These are phyloP conservation scores for Tricholoma furcatifolium DNA, from an alignment of 768 basidiomycete species.

Conservation along the genomic window DNA sequence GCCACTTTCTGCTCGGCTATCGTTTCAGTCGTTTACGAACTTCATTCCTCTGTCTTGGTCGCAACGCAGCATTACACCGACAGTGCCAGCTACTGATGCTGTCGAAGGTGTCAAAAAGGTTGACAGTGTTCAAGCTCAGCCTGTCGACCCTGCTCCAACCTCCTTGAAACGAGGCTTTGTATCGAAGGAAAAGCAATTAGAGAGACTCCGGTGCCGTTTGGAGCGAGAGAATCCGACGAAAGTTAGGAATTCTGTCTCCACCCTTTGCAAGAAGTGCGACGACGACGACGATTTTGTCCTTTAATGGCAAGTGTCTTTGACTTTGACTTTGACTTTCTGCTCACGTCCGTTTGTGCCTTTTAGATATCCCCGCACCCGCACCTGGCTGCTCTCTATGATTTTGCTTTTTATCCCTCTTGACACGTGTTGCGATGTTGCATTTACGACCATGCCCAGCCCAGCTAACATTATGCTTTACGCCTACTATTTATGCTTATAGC, in stretches of 20 bases:
- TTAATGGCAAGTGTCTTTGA: conserved; percentile 31
- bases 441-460: conserved; percentile 12
- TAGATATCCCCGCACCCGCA: conserved; percentile 9
- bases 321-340: neutral
- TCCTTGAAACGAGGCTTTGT: conserved; percentile 42
- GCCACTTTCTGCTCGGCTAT: conserved; percentile 54
- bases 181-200: conserved; percentile 64
- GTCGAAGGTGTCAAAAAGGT: neutral
- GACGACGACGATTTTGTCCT: conserved; percentile 37
- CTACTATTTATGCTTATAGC: conserved; percentile 17
- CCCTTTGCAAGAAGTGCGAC: conserved; percentile 39
- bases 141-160: neutral
- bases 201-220: conserved; percentile 57
- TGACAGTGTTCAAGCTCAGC: neutral
- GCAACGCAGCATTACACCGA: conserved; percentile 33
- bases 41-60: conserved; percentile 58
- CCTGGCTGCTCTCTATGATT: conserved; percentile 22
- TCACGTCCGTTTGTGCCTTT: neutral
- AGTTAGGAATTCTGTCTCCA: conserved; percentile 25
- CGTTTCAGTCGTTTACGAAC: conserved; percentile 60
- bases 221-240: conserved; percentile 34
- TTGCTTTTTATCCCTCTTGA: neutral
- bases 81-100: conserved; percentile 10
- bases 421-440: conserved; percentile 7
- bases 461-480: conserved; percentile 21